These are phyloP conservation scores for Candida sojae DNA, from an alignment of 1,139 yeast species.

Conservation along the genomic window DNA sequence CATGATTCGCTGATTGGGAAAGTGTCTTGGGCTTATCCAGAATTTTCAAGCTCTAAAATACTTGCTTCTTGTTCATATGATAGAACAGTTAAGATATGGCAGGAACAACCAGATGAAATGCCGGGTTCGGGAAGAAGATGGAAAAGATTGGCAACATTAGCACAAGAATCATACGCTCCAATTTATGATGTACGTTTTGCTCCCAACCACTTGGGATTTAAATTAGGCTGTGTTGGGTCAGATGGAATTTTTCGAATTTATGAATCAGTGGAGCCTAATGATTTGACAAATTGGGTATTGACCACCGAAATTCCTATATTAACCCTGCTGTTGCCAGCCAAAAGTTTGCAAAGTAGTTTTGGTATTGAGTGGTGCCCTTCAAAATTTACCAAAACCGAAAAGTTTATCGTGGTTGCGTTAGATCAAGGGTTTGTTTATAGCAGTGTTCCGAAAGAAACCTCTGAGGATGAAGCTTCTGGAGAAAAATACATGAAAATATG, in stretches of 20 bases:
- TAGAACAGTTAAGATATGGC: constrained; percentile 87
- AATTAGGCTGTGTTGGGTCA: constrained; percentile 84
- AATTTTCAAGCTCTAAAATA: constrained; percentile 72
- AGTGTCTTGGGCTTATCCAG: constrained; percentile 93
- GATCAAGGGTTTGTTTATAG: constrained; percentile 84
- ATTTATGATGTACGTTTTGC: constrained; percentile 88
- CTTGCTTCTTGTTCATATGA: constrained; percentile 90
- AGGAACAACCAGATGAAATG: constrained; percentile 80
- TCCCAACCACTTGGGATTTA: constrained; percentile 80
- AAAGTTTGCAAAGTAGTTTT: constrained; percentile 83
- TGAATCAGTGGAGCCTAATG: constrained; percentile 88
- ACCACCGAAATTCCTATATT: constrained; percentile 73
- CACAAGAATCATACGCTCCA: constrained; percentile 83
- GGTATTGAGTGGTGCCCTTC: constrained; percentile 94
- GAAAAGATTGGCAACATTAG: constrained; percentile 71
- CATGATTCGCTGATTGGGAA: constrained; percentile 87
- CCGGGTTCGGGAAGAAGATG: constrained; percentile 80
- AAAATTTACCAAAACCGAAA: constrained; percentile 71
- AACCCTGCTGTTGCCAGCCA: constrained; percentile 61
- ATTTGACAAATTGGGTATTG: constrained; percentile 77
- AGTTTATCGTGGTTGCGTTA: constrained; percentile 79
- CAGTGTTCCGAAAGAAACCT: constrained; percentile 14
- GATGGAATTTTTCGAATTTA: constrained; percentile 88
- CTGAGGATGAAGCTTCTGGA: constrained; percentile 14
- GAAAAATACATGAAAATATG: constrained; percentile 35